These are phyloP conservation scores for Malassezia obtusa DNA, from an alignment of 1,284 basidiomycete genomes.

Conservation along the genomic window DNA sequence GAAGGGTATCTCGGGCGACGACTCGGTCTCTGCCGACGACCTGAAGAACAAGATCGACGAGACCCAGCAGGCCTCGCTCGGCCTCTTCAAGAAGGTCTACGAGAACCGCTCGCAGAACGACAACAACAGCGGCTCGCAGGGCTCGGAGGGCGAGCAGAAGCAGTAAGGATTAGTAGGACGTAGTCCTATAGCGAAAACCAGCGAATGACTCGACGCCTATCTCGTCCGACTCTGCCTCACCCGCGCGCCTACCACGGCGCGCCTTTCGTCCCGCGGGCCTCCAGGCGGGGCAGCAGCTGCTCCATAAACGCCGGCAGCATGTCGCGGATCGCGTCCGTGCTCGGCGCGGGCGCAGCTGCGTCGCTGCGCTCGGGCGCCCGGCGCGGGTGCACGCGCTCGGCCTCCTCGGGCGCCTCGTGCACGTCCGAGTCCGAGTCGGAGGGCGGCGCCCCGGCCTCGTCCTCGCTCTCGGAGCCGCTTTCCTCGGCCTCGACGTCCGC, in stretches of 20 bases:
- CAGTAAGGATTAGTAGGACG: slow-evolving; percentile 21
- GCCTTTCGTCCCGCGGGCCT: too few relatives aligned
- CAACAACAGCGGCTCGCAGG: slow-evolving; percentile 16
- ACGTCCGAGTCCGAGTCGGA: slow-evolving; percentile 5
- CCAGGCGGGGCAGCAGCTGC: too few relatives aligned
- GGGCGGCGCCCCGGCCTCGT: slow-evolving; percentile 8
- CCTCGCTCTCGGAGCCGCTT: slow-evolving; percentile 18
- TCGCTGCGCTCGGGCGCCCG: neutral
- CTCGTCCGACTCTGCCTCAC: too few relatives aligned
- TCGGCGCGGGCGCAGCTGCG: neutral
- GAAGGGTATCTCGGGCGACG: slow-evolving; percentile 75
- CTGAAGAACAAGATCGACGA: slow-evolving; percentile 89
- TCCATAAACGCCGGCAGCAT: slow-evolving; percentile 6
- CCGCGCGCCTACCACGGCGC: too few relatives aligned
- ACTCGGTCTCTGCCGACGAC: slow-evolving; percentile 66
- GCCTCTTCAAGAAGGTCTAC: slow-evolving; percentile 97
- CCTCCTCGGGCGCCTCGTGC: slow-evolving; percentile 5
- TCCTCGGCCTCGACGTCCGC: slow-evolving; percentile 42
- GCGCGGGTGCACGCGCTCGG: neutral
- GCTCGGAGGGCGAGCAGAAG: slow-evolving; percentile 42
- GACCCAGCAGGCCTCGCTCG: slow-evolving; percentile 90
- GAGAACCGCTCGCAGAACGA: slow-evolving; percentile 75
- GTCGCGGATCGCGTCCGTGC: neutral
- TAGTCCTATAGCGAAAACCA: neutral
- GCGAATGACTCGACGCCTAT: too few relatives aligned